phyloP scores from a whole-genome alignment of 495 filamentous ascomycete species.

The Penicillium dipodomyicola region DNA sequence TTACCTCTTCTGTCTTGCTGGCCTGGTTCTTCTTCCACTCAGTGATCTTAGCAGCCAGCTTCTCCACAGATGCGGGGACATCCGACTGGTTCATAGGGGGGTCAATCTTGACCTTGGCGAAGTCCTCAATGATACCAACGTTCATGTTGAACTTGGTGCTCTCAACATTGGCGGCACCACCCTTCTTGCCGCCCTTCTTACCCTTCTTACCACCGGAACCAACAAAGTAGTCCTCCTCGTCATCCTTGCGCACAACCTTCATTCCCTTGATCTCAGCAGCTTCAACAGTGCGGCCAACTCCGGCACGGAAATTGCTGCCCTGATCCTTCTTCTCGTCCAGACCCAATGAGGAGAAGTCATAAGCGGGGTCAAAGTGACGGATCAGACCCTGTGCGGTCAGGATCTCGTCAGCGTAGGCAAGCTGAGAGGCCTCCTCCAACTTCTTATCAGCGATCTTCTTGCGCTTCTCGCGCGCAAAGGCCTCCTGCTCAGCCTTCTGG shows the following conservation, averaged over 20 bases:
- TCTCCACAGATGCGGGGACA: slow-evolving; percentile 73
- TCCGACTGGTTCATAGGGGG: slow-evolving; percentile 82
- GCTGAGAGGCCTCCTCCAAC: slow-evolving; percentile 85
- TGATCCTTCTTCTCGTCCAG: slow-evolving; percentile 61
- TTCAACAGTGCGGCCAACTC: slow-evolving; percentile 78
- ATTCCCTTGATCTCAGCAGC: slow-evolving; percentile 74
- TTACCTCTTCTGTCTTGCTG: slow-evolving; percentile 86
- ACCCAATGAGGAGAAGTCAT: slow-evolving; percentile 57
- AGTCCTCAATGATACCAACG: slow-evolving; percentile 86
- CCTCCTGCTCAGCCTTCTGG: slow-evolving; percentile 74
- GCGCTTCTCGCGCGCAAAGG: slow-evolving; percentile 66
- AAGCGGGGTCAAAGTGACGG: slow-evolving; percentile 83
- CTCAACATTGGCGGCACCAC: slow-evolving; percentile 40
- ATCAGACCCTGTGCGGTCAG: slow-evolving; percentile 80
- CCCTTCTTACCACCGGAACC: slow-evolving; percentile 83
- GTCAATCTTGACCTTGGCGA: slow-evolving; percentile 76
- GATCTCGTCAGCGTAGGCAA: slow-evolving; percentile 89
- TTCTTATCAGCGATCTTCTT: slow-evolving; percentile 80
- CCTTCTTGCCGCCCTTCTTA: slow-evolving; percentile 82
- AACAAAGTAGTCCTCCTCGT: slow-evolving; percentile 85
- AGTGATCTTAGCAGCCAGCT: slow-evolving; percentile 87
- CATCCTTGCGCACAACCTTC: slow-evolving; percentile 73
- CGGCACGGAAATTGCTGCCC: slow-evolving; percentile 69
- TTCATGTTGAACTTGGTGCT: slow-evolving; percentile 78
- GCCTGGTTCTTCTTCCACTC: slow-evolving; percentile 91